Evolutionary conservation across 129 eudicot species (phyloP).

Genomic region (Glebionis coronaria): DNA sequence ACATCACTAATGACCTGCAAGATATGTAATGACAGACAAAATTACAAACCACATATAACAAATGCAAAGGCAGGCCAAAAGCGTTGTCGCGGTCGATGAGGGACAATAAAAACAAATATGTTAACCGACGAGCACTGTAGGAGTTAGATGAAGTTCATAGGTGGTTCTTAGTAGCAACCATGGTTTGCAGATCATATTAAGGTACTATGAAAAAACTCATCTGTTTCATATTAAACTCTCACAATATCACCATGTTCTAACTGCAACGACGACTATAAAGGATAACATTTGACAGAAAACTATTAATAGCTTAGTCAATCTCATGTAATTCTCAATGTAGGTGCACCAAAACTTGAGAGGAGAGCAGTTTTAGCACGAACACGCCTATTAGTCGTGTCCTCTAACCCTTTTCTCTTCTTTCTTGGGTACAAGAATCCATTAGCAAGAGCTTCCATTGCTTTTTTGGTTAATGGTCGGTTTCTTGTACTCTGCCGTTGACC

Average conservation of each 20-base stretch:
- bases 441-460: constrained; percentile 15
- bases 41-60: too few relatives aligned
- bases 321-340: constrained; percentile 3
- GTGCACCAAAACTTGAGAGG: background rate
- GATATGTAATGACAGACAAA: too few relatives aligned
- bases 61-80: too few relatives aligned
- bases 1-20: too few relatives aligned
- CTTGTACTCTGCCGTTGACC: constrained; percentile 46
- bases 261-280: too few relatives aligned
- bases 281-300: background rate
- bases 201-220: too few relatives aligned
- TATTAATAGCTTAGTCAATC: background rate
- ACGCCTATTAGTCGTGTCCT: background rate
- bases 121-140: too few relatives aligned
- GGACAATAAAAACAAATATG: too few relatives aligned
- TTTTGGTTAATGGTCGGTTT: constrained; percentile 45
- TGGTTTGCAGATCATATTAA: background rate
- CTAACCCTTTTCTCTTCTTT: constrained; percentile 4
- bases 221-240: background rate
- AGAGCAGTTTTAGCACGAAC: constrained; percentile 26
- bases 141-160: too few relatives aligned
- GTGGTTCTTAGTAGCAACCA: background rate
- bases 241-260: background rate
- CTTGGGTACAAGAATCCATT: background rate
- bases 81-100: too few relatives aligned